phyloP scores from a whole-genome alignment of 768 basidiomycete genomes.

The Suillus ampliporus region DNA sequence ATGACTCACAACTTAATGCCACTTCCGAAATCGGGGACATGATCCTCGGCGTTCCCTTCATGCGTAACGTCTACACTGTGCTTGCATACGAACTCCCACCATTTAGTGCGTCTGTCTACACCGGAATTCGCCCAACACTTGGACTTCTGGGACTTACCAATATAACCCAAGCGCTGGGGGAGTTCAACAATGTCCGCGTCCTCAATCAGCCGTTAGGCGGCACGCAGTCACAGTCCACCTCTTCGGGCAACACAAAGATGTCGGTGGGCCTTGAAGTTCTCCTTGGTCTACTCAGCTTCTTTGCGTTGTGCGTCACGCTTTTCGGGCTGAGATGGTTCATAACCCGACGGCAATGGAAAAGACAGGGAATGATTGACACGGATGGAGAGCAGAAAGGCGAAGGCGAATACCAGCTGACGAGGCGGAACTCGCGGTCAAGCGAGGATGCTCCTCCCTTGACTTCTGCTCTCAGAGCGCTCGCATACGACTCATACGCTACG shows the following conservation, averaged over 20 bases:
- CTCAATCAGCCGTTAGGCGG: conserved; percentile 59
- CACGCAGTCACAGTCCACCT: conserved; percentile 15
- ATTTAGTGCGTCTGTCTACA: conserved; percentile 41
- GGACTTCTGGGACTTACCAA: conserved; percentile 72
- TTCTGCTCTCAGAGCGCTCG: conserved; percentile 43
- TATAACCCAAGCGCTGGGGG: conserved; percentile 60
- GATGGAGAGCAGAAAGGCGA: conserved; percentile 19
- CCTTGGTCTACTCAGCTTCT: conserved; percentile 61
- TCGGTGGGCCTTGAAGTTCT: conserved; percentile 69
- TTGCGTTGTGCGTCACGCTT: conserved; percentile 56
- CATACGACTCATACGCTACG: conserved; percentile 46
- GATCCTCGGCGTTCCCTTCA: conserved; percentile 79
- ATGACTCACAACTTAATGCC: conserved; percentile 46
- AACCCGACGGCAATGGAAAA: conserved; percentile 43
- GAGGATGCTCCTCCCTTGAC: conserved; percentile 42
- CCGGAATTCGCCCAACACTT: conserved; percentile 47
- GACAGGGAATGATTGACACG: conserved; percentile 22
- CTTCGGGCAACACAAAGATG: conserved; percentile 40
- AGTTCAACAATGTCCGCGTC: conserved; percentile 75
- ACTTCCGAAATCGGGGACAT: conserved; percentile 60
- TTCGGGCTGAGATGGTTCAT: conserved; percentile 62
- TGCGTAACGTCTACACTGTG: conserved; percentile 79
- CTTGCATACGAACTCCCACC: conserved; percentile 65
- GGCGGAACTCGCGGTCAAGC: conserved; percentile 31
- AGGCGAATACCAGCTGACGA: conserved; percentile 40